Evolutionary conservation across 2,329 filamentous ascomycete genomes (phyloP), one percentile per base, ranked within the genome.

Genomic region (Alternaria sp.): DNA sequence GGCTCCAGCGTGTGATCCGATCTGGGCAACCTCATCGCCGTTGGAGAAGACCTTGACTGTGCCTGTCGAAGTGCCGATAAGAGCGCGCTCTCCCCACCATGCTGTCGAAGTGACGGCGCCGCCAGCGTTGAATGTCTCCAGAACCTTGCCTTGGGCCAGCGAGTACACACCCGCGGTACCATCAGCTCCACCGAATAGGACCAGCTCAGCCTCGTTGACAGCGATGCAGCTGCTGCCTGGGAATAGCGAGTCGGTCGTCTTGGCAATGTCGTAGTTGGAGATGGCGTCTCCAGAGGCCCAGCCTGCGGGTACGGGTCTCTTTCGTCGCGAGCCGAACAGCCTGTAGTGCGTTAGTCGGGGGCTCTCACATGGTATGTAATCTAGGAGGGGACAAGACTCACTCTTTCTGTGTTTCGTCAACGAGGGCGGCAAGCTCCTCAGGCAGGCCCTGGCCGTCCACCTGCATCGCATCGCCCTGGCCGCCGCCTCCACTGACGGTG

Each of bases 281-380:
- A 99, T 85, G 6, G 88, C 86, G 56, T 97, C 92, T 47, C 87
- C 81, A 6, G 91, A 93, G 5, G 90, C 91, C 95, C 96, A 98
- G 59, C 88, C 92, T 64, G 92, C 88, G 28, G 96, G 95, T 36
- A 96, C 84, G 8, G 93, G 88, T 64, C 96, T 91, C 86, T 96
- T 97, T 83, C 95, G 92, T 75, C 96, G 92, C 51, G 91, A 91
- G 78, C 93, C 93, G 62, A 92, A 96, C 62, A 98, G 86, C 74
- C 93, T 97, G 62, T 72, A 10, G 66, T 66, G 69, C 23, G 64
- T 79, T 68, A 80, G 76, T 36, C 32, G 32, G 15, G 28, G 13
- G 0, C 15, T 32, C 32, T 36, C 32, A 36, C 32, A n/a, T 36
- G 15, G 32, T 15, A 21, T 26, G 3, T 26, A 5, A 21, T 15